phyloP scores from a whole-genome alignment of 345 rosid species.

The Brassica nigra region DNA sequence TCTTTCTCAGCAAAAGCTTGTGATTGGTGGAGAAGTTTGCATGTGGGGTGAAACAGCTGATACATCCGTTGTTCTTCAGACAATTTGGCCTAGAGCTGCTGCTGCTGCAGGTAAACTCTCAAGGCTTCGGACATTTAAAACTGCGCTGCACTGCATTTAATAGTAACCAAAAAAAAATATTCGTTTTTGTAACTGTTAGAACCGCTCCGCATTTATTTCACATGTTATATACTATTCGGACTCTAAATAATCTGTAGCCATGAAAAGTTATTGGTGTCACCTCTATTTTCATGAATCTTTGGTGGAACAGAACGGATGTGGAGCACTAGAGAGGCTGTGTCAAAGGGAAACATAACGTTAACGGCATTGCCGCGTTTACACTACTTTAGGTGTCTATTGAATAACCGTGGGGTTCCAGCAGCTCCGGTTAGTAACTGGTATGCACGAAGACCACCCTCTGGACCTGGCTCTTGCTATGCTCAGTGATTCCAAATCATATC shows the following conservation, averaged over 20 bases:
- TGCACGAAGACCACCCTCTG: constrained; percentile 65
- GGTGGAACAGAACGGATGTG: constrained; percentile 69
- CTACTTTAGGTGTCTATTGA: constrained; percentile 88
- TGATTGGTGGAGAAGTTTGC: constrained; percentile 97
- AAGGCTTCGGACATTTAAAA: too few relatives aligned
- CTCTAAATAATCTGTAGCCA: not conserved
- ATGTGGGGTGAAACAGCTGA: constrained; percentile 94
- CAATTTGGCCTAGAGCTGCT: constrained; percentile 95
- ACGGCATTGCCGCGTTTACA: constrained; percentile 72
- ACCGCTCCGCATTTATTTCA: too few relatives aligned
- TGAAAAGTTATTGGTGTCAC: not conserved
- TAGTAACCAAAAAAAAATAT: too few relatives aligned
- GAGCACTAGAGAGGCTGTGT: constrained; percentile 67
- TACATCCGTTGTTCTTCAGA: constrained; percentile 78
- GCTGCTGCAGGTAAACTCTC: constrained; percentile 71
- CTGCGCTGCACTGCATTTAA: too few relatives aligned
- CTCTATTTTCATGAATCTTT: not conserved
- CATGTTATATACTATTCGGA: too few relatives aligned
- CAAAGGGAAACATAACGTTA: constrained; percentile 48
- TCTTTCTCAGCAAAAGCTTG: constrained; percentile 62
- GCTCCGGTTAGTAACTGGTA: constrained; percentile 68
- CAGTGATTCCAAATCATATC: constrained; percentile 48
- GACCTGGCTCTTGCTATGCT: constrained; percentile 82
- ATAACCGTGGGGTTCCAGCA: constrained; percentile 75
- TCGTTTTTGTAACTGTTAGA: too few relatives aligned